These are phyloP conservation scores for Neodidymelliopsis sp. DNA, from an alignment of 2,329 filamentous ascomycete species.

Conservation along the genomic window DNA sequence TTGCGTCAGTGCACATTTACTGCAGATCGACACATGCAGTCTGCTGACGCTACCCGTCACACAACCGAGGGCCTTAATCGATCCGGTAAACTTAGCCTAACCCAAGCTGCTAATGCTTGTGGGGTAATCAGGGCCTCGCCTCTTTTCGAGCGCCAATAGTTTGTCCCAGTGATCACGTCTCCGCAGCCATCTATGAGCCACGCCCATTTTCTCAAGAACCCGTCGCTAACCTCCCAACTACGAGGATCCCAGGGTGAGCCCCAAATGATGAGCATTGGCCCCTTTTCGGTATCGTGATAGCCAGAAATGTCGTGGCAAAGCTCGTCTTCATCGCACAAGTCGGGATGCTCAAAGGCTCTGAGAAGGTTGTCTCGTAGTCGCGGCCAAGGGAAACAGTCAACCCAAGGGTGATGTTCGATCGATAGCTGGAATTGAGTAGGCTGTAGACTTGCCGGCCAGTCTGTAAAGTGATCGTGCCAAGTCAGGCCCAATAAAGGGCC, in stretches of 20 bases:
- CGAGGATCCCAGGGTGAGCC: constrained; percentile 55
- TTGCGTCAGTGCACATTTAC: constrained; percentile 1
- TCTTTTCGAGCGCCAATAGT: constrained; percentile 25
- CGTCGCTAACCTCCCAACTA: constrained; percentile 58
- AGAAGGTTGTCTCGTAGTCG: constrained; percentile 51
- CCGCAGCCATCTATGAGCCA: constrained; percentile 50
- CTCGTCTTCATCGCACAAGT: constrained; percentile 32
- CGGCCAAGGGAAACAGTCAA: constrained; percentile 50
- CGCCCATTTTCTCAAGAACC: constrained; percentile 58
- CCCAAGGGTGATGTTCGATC: constrained; percentile 52
- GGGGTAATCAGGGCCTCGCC: constrained; percentile 19
- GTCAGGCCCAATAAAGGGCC: not conserved
- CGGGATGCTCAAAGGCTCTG: constrained; percentile 44
- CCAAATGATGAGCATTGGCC: constrained; percentile 55
- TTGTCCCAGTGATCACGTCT: constrained; percentile 45
- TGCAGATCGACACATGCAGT: constrained; percentile 4
- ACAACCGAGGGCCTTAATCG: not conserved
- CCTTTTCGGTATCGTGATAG: constrained; percentile 5
- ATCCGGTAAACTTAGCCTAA: constrained; percentile 10
- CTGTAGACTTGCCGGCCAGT: constrained; percentile 18
- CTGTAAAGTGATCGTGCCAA: not conserved
- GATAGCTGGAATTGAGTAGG: constrained; percentile 51
- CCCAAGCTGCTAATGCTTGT: constrained; percentile 8
- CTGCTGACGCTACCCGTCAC: constrained; percentile 16
- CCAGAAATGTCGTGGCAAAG: constrained; percentile 27